Percentiles rank a stretch among this genome's conserved stretches.
Conservation (phyloP, 2,329 filamentous ascomycete genomes). For the Aspergillus uvarum region DNA sequence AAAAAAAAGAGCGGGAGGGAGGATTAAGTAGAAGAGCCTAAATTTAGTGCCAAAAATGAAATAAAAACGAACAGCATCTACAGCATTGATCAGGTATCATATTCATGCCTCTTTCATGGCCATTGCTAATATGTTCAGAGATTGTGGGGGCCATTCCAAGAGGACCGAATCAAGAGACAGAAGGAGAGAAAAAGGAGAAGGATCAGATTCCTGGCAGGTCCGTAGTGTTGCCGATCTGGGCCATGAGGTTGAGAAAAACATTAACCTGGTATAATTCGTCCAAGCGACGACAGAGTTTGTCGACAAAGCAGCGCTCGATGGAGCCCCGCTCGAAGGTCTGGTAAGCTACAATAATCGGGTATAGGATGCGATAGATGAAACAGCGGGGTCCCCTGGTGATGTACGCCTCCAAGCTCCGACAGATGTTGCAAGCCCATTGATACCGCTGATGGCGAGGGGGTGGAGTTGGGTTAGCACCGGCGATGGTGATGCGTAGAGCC, state of each 20-base stretch:
- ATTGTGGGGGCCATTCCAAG: no score
- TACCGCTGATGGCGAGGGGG: neutral
- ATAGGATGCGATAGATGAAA: neutral
- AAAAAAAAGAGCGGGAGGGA: no score
- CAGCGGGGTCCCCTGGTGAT: neutral
- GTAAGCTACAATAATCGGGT: neutral
- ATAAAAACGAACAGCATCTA: no score
- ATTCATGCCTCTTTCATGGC: no score
- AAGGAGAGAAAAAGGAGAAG: no score
- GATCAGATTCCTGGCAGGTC: neutral
- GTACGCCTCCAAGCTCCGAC: neutral
- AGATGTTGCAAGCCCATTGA: neutral
- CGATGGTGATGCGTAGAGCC: neutral
- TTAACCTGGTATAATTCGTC: neutral
- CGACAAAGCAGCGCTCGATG: neutral
- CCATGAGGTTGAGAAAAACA: neutral
- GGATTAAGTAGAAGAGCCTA: no score
- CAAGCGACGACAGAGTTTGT: neutral
- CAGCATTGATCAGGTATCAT: no score
- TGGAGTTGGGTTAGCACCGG: neutral
- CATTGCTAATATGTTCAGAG: no score
- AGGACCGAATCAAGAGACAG: no score
- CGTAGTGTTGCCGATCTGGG: neutral
- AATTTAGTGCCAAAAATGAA: no score
- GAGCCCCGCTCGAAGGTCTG: neutral